Evolutionary conservation across 208 protist genomes (phyloP).

Genomic region (Phytomonas sp.): DNA sequence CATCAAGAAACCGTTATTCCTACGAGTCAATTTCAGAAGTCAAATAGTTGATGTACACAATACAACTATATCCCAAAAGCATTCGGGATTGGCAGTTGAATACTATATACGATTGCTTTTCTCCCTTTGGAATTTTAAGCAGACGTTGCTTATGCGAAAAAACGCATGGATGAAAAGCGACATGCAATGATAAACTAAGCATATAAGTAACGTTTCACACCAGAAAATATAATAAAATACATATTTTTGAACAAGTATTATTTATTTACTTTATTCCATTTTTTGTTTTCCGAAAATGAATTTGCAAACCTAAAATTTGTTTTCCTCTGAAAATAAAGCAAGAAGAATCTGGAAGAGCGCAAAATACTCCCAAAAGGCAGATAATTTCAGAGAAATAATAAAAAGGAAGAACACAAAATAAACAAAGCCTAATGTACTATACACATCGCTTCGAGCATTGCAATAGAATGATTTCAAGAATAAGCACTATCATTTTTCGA

Average conservation of each 20-base stretch:
- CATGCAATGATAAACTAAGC: not conserved
- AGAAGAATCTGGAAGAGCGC: not conserved
- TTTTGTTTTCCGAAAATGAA: not conserved
- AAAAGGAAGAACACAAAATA: constrained; percentile 1
- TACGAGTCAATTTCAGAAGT: not conserved
- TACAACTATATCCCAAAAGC: not conserved
- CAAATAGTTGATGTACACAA: not conserved
- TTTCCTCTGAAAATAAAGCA: not conserved
- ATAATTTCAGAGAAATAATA: constrained; percentile 3
- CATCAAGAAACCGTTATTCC: not conserved
- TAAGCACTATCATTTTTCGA: not conserved
- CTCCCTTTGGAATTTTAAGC: not conserved
- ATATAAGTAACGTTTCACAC: not conserved
- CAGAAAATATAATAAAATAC: not conserved
- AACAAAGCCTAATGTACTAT: not conserved
- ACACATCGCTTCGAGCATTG: not conserved
- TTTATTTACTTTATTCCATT: not conserved
- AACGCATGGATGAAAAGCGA: not conserved
- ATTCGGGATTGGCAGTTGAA: not conserved
- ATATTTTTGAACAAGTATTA: not conserved
- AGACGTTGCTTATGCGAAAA: not conserved
- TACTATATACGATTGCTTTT: not conserved
- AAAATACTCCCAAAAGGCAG: constrained; percentile 14
- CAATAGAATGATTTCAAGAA: not conserved
- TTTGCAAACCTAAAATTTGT: not conserved